phyloP scores from a whole-genome alignment of 768 basidiomycete genomes.

The Strobilomyces echinocephalus region DNA sequence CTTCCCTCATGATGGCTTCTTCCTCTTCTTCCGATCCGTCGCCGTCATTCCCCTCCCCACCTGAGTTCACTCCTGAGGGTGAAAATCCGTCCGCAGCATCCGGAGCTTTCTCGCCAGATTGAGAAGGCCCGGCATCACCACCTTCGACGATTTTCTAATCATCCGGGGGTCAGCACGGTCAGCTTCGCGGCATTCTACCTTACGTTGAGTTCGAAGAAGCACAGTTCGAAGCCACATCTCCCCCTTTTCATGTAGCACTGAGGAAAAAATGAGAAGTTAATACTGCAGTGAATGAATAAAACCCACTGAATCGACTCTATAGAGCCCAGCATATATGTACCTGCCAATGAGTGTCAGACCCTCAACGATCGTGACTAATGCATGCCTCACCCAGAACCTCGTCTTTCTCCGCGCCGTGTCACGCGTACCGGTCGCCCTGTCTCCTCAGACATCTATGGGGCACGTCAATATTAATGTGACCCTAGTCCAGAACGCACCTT shows the following conservation, averaged over 20 bases:
- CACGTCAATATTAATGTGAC: background rate
- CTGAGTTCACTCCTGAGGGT: too few species aligned
- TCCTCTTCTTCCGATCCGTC: too few species aligned
- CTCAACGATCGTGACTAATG: background rate
- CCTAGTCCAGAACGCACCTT: conserved; percentile 3
- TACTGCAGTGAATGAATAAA: background rate
- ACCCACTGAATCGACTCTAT: conserved; percentile 25
- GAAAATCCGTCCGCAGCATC: background rate
- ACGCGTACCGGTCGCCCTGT: conserved; percentile 33
- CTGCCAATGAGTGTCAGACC: conserved; percentile 8
- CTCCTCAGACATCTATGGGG: conserved; percentile 25
- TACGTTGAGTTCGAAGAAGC: conserved; percentile 28
- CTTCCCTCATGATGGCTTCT: too few species aligned
- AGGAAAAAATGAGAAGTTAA: conserved; percentile 2
- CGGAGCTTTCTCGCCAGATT: conserved; percentile 5
- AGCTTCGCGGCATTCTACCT: background rate
- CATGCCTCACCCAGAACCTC: conserved; percentile 18
- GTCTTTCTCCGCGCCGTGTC: conserved; percentile 30
- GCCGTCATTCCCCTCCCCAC: too few species aligned
- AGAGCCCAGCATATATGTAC: conserved; percentile 32
- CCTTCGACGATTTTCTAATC: conserved; percentile 15
- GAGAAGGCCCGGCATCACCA: background rate
- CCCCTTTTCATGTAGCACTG: conserved; percentile 3
- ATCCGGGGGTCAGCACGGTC: background rate
- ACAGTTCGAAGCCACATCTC: conserved; percentile 20